Percentiles rank a stretch among this genome's conserved stretches.
phyloP scores from a whole-genome alignment of 176 grass and related monocot species.

The Aegilops sharonensis region DNA sequence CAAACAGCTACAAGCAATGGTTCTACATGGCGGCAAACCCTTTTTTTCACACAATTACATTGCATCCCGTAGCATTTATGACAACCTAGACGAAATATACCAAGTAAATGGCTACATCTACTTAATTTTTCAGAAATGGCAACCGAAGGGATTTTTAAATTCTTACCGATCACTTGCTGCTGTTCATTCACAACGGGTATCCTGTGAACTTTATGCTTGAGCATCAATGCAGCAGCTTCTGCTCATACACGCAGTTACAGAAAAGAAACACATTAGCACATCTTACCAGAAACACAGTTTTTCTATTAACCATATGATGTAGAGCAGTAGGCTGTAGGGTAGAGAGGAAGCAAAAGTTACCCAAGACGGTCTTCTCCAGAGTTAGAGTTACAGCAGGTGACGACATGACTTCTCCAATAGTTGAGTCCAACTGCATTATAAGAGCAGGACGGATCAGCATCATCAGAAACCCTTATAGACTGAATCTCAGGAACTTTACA shows the following conservation, averaged over 20 bases:
- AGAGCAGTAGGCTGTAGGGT: background rate
- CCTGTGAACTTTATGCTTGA: conserved; percentile 82
- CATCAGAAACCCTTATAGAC: background rate
- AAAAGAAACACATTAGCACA: background rate
- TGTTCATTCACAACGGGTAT: conserved; percentile 72
- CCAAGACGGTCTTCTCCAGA: conserved; percentile 63
- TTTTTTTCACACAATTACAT: background rate
- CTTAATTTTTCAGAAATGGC: background rate
- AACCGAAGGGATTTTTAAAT: background rate
- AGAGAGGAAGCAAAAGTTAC: conserved; percentile 21
- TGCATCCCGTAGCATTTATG: background rate
- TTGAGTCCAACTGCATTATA: conserved; percentile 62
- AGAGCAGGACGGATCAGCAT: background rate
- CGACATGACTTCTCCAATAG: conserved; percentile 72
- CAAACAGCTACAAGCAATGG: background rate
- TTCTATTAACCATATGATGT: background rate
- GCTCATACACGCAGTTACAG: background rate
- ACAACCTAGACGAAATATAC: too few species aligned
- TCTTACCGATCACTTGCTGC: conserved; percentile 56
- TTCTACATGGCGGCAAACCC: background rate
- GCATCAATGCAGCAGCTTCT: conserved; percentile 87
- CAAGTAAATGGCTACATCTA: background rate
- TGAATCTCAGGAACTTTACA: background rate
- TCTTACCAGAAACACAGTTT: background rate
- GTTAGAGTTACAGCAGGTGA: conserved; percentile 74